A percentile compares a stretch with the other conserved stretches of the same genome.
Evolutionary conservation across 495 filamentous ascomycete genomes (phyloP).

Genomic region (Xylaria acuta): DNA sequence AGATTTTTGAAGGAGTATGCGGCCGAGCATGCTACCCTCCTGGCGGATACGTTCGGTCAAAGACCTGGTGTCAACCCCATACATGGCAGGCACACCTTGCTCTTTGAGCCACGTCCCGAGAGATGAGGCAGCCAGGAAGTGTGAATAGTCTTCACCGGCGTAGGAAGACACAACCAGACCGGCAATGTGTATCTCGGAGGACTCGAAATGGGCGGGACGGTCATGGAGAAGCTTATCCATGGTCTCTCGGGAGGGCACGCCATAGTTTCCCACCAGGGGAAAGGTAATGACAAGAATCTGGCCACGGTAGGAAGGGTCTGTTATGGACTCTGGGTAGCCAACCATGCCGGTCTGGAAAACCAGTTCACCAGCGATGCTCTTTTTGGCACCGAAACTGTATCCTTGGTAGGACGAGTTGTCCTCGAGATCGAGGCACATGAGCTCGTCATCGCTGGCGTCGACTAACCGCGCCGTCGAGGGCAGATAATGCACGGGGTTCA

Average conservation of each 20-base stretch:
- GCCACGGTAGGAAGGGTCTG: slow-evolving; percentile 90
- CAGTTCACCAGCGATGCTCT: slow-evolving; percentile 91
- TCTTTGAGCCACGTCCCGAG: slow-evolving; percentile 95
- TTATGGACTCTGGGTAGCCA: slow-evolving; percentile 94
- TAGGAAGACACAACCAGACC: slow-evolving; percentile 90
- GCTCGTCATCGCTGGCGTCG: slow-evolving; percentile 55
- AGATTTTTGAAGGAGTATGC: slow-evolving; percentile 77
- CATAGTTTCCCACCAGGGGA: slow-evolving; percentile 92
- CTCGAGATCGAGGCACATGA: slow-evolving; percentile 85
- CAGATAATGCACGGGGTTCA: slow-evolving; percentile 53
- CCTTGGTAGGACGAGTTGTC: slow-evolving; percentile 90
- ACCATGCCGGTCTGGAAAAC: slow-evolving; percentile 99
- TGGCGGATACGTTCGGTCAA: slow-evolving; percentile 92
- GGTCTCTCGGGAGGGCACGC: slow-evolving; percentile 83
- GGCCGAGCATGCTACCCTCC: slow-evolving; percentile 95
- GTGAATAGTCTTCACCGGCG: slow-evolving; percentile 91
- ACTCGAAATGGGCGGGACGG: slow-evolving; percentile 90
- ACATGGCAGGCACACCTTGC: slow-evolving; percentile 93
- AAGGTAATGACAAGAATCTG: slow-evolving; percentile 93
- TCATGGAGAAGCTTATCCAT: slow-evolving; percentile 81
- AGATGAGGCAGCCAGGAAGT: slow-evolving; percentile 87
- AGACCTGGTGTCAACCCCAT: slow-evolving; percentile 92
- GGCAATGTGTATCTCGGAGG: slow-evolving; percentile 87
- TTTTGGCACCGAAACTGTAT: slow-evolving; percentile 92
- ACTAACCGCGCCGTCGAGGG: slow-evolving; percentile 62